A percentile compares a stretch with the other conserved stretches of the same genome.
These are phyloP conservation scores for Chalaropsis ovoidea DNA, from an alignment of 2,329 filamentous ascomycete species.

Conservation along the genomic window DNA sequence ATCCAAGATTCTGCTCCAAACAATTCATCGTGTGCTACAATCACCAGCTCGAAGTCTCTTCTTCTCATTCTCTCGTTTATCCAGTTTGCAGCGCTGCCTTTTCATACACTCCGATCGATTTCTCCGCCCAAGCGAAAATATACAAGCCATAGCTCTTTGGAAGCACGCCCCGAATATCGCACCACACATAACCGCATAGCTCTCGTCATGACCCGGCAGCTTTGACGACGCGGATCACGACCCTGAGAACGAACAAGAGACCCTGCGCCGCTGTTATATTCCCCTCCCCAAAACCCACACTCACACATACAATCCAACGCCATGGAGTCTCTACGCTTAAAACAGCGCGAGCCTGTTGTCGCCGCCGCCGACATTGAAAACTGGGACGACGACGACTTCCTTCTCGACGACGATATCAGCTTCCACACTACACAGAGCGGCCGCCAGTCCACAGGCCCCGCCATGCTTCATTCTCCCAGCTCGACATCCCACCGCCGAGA, in stretches of 20 bases:
- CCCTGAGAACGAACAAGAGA: background rate
- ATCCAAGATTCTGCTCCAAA: background rate
- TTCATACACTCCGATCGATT: background rate
- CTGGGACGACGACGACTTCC: conserved; percentile 70
- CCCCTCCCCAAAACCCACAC: background rate
- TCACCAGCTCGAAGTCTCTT: conserved; percentile 7
- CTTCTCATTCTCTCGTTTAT: conserved; percentile 11
- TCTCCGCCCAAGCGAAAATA: background rate
- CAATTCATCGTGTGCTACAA: background rate
- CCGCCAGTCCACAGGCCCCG: conserved; percentile 41
- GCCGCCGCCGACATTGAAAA: conserved; percentile 55
- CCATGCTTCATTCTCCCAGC: conserved; percentile 34
- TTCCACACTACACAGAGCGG: conserved; percentile 31
- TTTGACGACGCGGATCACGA: background rate
- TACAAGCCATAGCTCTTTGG: background rate
- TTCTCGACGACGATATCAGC: conserved; percentile 55
- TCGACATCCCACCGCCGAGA: conserved; percentile 48
- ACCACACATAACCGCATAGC: background rate
- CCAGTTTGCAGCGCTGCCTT: background rate
- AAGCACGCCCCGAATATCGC: conserved; percentile 6
- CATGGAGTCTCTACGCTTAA: conserved; percentile 49
- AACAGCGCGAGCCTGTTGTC: conserved; percentile 45
- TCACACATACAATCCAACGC: background rate
- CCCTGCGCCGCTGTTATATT: background rate
- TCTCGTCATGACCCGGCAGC: conserved; percentile 7